Percentiles rank a stretch among this genome's conserved stretches.
Conservation (phyloP, 352 stramenopile genomes). For the Globisporangium paddicum region DNA sequence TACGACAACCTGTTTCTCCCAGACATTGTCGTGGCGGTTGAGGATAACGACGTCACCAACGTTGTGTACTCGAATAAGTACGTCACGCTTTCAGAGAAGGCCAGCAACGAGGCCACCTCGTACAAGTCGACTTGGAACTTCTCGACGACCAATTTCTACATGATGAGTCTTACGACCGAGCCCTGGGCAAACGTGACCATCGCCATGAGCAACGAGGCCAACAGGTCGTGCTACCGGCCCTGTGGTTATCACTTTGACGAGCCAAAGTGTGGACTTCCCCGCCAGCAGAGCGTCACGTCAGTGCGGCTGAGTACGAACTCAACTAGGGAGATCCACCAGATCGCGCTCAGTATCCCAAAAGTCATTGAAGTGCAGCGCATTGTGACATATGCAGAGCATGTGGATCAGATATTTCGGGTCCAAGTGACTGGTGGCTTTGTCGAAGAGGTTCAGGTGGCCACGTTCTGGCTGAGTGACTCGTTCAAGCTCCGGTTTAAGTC, state of each 20-base stretch:
- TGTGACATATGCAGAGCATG: slow-evolving; percentile 45
- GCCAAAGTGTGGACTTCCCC: slow-evolving; percentile 44
- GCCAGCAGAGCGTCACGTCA: slow-evolving; percentile 60
- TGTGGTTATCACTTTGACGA: slow-evolving; percentile 65
- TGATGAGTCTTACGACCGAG: slow-evolving; percentile 45
- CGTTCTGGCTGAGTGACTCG: slow-evolving; percentile 41
- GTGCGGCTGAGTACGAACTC: slow-evolving; percentile 55
- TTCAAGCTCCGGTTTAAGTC: slow-evolving; percentile 49
- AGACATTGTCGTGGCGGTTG: slow-evolving; percentile 58
- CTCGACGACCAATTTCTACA: slow-evolving; percentile 30
- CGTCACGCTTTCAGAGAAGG: slow-evolving; percentile 37
- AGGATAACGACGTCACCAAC: slow-evolving; percentile 57
- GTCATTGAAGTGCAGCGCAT: slow-evolving; percentile 66
- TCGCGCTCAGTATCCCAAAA: slow-evolving; percentile 38
- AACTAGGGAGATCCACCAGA: slow-evolving; percentile 56
- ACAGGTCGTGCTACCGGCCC: slow-evolving; percentile 55
- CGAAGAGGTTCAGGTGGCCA: slow-evolving; percentile 35
- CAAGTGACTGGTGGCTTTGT: slow-evolving; percentile 41
- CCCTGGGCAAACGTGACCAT: slow-evolving; percentile 72
- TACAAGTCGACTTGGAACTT: slow-evolving; percentile 13
- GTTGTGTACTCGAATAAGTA: slow-evolving; percentile 44
- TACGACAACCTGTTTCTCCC: slow-evolving; percentile 55
- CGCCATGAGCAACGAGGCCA: slow-evolving; percentile 70
- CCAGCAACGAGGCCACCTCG: not conserved
- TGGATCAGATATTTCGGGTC: slow-evolving; percentile 48